Evolutionary conservation across 495 filamentous ascomycete species (phyloP).

Genomic region (Hypoxylon lienhwacheense): DNA sequence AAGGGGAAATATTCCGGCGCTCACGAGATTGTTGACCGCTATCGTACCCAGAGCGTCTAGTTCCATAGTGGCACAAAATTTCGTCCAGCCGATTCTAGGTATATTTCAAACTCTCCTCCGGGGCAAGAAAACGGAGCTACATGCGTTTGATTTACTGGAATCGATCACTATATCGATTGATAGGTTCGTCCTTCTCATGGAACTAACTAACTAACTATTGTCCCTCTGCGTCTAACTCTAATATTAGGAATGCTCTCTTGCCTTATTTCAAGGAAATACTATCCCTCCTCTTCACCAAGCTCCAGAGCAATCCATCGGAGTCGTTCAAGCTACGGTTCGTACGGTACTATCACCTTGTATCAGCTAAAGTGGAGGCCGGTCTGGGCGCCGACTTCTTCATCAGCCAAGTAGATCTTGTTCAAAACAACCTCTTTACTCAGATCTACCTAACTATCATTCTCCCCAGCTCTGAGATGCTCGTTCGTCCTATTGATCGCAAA

Average conservation of each 20-base stretch:
- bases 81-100: slow-evolving; percentile 77
- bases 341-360: slow-evolving; percentile 89
- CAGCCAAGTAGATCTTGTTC: slow-evolving; percentile 74
- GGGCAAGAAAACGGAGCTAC: slow-evolving; percentile 71
- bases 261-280: slow-evolving; percentile 80
- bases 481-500: slow-evolving; percentile 86
- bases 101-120: slow-evolving; percentile 89
- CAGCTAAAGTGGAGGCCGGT: slow-evolving; percentile 70
- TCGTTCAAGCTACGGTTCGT: slow-evolving; percentile 78
- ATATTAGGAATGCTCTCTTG: slow-evolving; percentile 60
- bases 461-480: slow-evolving; percentile 83
- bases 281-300: slow-evolving; percentile 75
- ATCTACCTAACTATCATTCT: slow-evolving; percentile 85
- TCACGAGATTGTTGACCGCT: slow-evolving; percentile 79
- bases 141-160: slow-evolving; percentile 89
- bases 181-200: slow-evolving; percentile 52
- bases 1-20: slow-evolving; percentile 87
- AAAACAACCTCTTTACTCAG: slow-evolving; percentile 75
- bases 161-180: slow-evolving; percentile 70
- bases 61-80: slow-evolving; percentile 67
- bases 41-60: slow-evolving; percentile 75
- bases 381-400: slow-evolving; percentile 90
- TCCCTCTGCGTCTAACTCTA: slow-evolving; percentile 32
- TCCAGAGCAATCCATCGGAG: slow-evolving; percentile 76
- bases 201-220: not conserved